A percentile compares a stretch with the other conserved stretches of the same genome.
phyloP scores from a whole-genome alignment of 148 eudicot genomes.

The Linanthus parryae region DNA sequence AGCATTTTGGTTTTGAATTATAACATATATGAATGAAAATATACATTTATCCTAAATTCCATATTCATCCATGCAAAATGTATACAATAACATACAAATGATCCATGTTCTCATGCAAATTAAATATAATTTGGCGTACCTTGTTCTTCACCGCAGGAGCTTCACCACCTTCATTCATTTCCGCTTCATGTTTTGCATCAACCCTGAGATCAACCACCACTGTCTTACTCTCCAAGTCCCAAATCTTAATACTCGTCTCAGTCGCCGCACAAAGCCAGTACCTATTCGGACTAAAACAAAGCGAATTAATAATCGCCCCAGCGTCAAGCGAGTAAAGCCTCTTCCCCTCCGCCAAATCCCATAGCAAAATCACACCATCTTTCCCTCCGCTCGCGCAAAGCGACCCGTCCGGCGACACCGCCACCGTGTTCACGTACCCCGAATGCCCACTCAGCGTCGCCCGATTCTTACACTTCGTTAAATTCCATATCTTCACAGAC shows the following conservation, averaged over 20 bases:
- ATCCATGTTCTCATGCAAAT: no score
- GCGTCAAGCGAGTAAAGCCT: conserved; percentile 67
- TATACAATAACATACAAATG: no score
- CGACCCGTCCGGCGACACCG: conserved; percentile 86
- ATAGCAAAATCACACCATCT: conserved; percentile 64
- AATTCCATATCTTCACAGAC: conserved; percentile 86
- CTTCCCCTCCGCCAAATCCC: conserved; percentile 94
- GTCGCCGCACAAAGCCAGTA: conserved; percentile 97
- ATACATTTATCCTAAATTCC: no score
- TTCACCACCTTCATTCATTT: conserved; percentile 36
- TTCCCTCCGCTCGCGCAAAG: conserved; percentile 91
- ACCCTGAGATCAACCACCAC: conserved; percentile 77
- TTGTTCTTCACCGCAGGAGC: conserved; percentile 44
- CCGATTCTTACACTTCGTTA: conserved; percentile 70
- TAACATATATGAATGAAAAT: no score
- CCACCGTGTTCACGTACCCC: conserved; percentile 81
- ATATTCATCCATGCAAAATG: no score
- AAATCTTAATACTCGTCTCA: conserved; percentile 70
- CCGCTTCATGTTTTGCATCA: conserved; percentile 70
- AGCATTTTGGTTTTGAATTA: no score
- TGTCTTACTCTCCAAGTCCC: conserved; percentile 83
- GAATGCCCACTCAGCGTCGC: conserved; percentile 62
- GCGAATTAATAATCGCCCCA: conserved; percentile 56
- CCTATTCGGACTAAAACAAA: conserved; percentile 90
- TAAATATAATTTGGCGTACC: no score